Base-by-base conservation (phyloP, 192 early-diverging fungal genomes). In the Podila epicladia region DNA sequence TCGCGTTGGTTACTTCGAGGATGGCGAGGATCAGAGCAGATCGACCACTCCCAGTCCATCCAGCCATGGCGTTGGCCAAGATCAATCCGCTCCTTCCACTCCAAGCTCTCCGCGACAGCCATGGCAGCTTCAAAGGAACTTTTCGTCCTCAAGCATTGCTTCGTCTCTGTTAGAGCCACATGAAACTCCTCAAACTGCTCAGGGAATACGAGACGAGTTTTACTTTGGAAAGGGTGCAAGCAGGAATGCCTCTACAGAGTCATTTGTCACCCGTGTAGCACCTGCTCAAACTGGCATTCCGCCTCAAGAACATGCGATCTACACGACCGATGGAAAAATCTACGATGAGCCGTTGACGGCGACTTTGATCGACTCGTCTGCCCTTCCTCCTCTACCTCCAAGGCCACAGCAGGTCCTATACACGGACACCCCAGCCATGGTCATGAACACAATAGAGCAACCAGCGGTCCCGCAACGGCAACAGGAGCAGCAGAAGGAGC, bases 121-220 rank as follows among this genome's bases (percentile, higher is more conserved):
- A 5, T 75, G 73, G 73, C 67, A 70, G 15, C 38, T 50, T 22
- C 66, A 58, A 13, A 22, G 20, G 12, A 67, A 64, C 32, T 57
- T 67, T 35, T 71, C 69, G 19, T 63, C 4, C 4, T 67, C 69
- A 9, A 67, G 58, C 7, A 15, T 71, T 24, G 69, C 62, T 7
- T 76, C 59, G 5, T 66, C 64, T 0, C 28, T 28, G 22, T 20
- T 62, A 28, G 65, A 67, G 15, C 35, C 60, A 1, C 32, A 45
- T 2, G 74, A 77, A 9, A 13, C 20, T 17, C 31, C 32, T 5
- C 68, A 71, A 58, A 71, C 63, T 9, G 69, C 75, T 12, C 53
- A 41, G 17, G 62, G 26, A 0, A 62, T 77, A 22, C 63, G 69
- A 7, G 69, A 77, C 15, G 68, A 77, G 50, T 77, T 65, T 19